Base-by-base conservation (phyloP, 805 yeast species). In the Ogataea glucozyma region DNA sequence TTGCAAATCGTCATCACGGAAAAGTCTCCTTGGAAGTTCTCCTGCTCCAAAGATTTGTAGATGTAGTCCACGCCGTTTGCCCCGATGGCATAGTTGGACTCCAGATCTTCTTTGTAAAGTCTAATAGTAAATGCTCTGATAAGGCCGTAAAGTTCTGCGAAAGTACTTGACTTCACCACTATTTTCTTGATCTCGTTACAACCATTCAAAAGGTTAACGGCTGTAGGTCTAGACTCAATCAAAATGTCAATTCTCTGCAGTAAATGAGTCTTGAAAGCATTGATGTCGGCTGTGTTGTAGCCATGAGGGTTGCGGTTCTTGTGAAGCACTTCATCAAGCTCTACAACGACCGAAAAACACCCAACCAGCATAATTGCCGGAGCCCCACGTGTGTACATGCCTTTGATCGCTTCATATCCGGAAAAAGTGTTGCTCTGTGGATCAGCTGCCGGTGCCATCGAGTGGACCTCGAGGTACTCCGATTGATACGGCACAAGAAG, bases 301-400 rank as follows among this genome's bases (percentile, higher is more conserved):
- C 51, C 58, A 44, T 69, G 61, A 24, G 60, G 56, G 1, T 53
- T 43, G 3, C 56, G 47, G 2, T 60, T 62, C 22, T 46, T 51
- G 26, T 48, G 60, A 38, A 69, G 36, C 43, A 57, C 56, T 58
- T 55, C 55, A 43, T 65, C 66, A 3, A 79, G 64, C 51, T 91
- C 97, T n/a, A 85, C 80, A 2, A 87, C 83, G 3, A 91, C 76
- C 2, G 96, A 78, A 46, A 90, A 74, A 1, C 89, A 81, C 4
- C 96, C 98, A 2, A 91, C 97, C 44, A 91, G 87, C 48, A 97
- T 97, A 60, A 91, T 91, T 1, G 98, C 98, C 0, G 99, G 99
- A 0, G 99, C 99, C 27, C 99, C 99, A 61, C 99, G 75, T 4
- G 95, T 97, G 56, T 87, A 89, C 99, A 91, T 91, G 44, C 73